These are phyloP conservation scores for Zelopaecilomyces penicillatus DNA, from an alignment of 2,329 filamentous ascomycete genomes.

Conservation along the genomic window DNA sequence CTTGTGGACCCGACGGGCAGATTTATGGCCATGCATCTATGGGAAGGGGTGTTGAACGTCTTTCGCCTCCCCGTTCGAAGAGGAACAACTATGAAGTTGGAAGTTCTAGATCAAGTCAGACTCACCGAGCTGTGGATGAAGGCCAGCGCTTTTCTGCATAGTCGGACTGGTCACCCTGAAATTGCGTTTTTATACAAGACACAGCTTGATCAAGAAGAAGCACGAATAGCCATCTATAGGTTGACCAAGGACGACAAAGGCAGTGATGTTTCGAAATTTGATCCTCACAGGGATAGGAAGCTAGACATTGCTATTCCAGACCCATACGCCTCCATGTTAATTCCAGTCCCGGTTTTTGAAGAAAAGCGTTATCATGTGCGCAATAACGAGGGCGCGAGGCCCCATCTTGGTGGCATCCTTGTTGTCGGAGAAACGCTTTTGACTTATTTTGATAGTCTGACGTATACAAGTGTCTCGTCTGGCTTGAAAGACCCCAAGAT, in stretches of 20 bases:
- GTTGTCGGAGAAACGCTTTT: constrained; percentile 74
- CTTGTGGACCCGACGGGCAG: constrained; percentile 71
- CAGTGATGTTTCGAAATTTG: constrained; percentile 44
- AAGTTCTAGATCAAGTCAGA: constrained; percentile 46
- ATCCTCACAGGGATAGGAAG: constrained; percentile 46
- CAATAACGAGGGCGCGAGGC: constrained; percentile 42
- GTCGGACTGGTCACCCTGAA: constrained; percentile 48
- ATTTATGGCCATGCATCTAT: constrained; percentile 50
- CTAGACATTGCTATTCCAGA: constrained; percentile 46
- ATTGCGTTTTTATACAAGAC: constrained; percentile 52
- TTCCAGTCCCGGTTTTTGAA: constrained; percentile 51
- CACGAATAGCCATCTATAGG: constrained; percentile 50
- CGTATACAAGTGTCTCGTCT: constrained; percentile 55
- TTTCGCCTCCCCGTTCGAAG: constrained; percentile 42
- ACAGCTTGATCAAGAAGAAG: constrained; percentile 42
- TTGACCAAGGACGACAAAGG: constrained; percentile 52
- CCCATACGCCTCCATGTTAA: constrained; percentile 50
- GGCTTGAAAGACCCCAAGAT: constrained; percentile 66
- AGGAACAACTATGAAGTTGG: constrained; percentile 34
- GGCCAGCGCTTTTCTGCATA: constrained; percentile 48
- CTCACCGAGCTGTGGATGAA: constrained; percentile 54
- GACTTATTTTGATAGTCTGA: constrained; percentile 75
- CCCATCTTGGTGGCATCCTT: constrained; percentile 61
- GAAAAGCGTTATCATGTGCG: constrained; percentile 53
- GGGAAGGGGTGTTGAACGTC: constrained; percentile 52